These are phyloP conservation scores for Panaeolus cyanescens DNA, from an alignment of 768 basidiomycete species.

Conservation along the genomic window DNA sequence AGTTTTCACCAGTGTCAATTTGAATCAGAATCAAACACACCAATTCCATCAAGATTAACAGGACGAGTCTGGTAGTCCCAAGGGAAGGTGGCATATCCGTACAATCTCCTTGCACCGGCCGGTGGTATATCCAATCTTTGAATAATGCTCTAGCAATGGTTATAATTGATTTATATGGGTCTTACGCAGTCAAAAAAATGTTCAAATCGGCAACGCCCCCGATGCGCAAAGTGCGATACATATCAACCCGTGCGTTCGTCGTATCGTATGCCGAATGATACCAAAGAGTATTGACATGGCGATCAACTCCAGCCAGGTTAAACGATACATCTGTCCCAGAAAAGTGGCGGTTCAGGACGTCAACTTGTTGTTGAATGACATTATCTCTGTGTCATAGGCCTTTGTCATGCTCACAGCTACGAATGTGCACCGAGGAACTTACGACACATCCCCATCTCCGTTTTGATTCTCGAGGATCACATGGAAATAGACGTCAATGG, in stretches of 20 bases:
- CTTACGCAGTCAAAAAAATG: conserved; percentile 33
- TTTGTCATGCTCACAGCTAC: no score
- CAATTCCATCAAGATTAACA: conserved; percentile 40
- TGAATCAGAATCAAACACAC: background rate
- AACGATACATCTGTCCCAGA: conserved; percentile 29
- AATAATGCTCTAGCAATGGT: no score
- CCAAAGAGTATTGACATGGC: background rate
- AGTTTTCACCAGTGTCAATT: background rate
- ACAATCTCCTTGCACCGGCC: conserved; percentile 36
- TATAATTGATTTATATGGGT: no score
- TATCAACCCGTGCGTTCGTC: background rate
- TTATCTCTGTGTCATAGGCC: background rate
- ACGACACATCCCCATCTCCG: no score
- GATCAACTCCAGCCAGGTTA: conserved; percentile 26
- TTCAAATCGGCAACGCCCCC: conserved; percentile 15
- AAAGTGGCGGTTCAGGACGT: conserved; percentile 42
- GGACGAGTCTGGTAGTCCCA: conserved; percentile 28
- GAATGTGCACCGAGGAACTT: no score
- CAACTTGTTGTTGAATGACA: background rate
- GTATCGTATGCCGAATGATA: background rate
- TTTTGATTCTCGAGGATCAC: no score
- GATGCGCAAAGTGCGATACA: conserved; percentile 13
- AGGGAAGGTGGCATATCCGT: conserved; percentile 49
- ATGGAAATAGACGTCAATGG: no score
- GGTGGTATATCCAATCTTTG: conserved; percentile 7